phyloP scores from a whole-genome alignment of 805 yeast species.

The Spathaspora hagerdaliae region DNA sequence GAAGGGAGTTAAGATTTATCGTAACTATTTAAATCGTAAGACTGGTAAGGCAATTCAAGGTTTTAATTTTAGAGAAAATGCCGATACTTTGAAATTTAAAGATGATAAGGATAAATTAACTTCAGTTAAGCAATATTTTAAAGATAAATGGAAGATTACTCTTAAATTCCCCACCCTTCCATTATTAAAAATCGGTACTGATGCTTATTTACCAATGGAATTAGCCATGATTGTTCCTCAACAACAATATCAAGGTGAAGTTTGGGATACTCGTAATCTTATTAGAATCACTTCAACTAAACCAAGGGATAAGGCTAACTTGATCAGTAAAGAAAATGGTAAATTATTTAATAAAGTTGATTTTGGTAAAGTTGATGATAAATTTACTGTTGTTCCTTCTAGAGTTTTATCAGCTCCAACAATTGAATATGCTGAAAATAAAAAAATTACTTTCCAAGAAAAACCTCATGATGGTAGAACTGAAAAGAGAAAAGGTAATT shows the following conservation, averaged over 20 bases:
- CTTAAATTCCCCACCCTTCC: conserved; percentile 3
- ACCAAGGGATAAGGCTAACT: conserved; percentile 5
- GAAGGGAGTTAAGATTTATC: conserved; percentile 6
- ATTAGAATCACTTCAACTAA: conserved; percentile 4
- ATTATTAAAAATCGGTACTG: conserved; percentile 3
- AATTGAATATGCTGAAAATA: conserved; percentile 5
- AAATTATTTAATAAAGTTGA: conserved; percentile 3
- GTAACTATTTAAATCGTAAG: conserved; percentile 3
- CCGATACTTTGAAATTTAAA: conserved; percentile 3
- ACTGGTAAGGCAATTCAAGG: conserved; percentile 5
- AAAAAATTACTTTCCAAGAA: conserved; percentile 1
- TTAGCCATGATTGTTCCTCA: conserved; percentile 5
- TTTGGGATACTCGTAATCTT: conserved; percentile 3
- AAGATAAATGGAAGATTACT: conserved; percentile 3
- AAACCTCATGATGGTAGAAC: conserved; percentile 4
- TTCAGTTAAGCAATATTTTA: conserved; percentile 4
- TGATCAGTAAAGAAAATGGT: conserved; percentile 1
- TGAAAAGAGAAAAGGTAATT: conserved; percentile 7
- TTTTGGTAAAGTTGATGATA: conserved; percentile 5
- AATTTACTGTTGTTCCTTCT: conserved; percentile 6
- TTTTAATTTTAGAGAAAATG: conserved; percentile 1
- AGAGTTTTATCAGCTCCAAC: conserved; percentile 7
- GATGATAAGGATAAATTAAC: conserved; percentile 2
- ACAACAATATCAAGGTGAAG: conserved; percentile 7
- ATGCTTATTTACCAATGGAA: conserved; percentile 6